Conservation (phyloP, 164 flowering plant species). For the Vitis cinerea region DNA sequence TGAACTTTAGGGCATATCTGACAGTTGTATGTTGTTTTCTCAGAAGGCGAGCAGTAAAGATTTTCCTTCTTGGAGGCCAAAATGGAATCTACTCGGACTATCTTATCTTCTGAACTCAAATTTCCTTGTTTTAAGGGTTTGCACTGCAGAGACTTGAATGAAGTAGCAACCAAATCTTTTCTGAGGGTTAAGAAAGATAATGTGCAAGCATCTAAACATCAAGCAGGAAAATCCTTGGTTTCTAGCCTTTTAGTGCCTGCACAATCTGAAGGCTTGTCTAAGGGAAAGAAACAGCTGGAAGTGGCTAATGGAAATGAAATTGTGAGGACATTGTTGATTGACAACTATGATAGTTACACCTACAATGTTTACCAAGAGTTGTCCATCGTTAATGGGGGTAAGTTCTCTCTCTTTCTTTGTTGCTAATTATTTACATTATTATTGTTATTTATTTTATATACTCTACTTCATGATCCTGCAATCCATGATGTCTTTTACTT, state of each 20-base stretch:
- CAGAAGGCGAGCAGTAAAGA: too few relatives aligned
- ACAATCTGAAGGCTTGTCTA: conserved; percentile 41
- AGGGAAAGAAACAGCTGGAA: conserved; percentile 30
- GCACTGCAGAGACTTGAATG: conserved; percentile 14
- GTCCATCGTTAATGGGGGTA: conserved; percentile 82
- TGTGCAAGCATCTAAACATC: conserved; percentile 11
- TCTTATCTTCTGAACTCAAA: conserved; percentile 30
- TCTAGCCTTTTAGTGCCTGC: conserved; percentile 52
- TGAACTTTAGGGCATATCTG: too few relatives aligned
- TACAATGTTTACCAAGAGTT: conserved; percentile 92
- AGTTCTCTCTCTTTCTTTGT: conserved; percentile 17
- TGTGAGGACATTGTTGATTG: conserved; percentile 90
- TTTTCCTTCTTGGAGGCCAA: neutral
- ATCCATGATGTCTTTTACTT: too few relatives aligned
- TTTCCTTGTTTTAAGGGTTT: conserved; percentile 25
- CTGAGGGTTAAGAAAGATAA: conserved; percentile 20
- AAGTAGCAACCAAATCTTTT: conserved; percentile 13
- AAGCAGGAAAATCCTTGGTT: conserved; percentile 23
- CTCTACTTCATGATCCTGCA: too few relatives aligned
- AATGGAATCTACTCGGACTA: conserved; percentile 31
- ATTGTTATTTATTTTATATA: too few relatives aligned
- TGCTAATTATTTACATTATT: neutral
- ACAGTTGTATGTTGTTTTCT: too few relatives aligned
- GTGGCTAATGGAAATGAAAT: conserved; percentile 37
- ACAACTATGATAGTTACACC: conserved; percentile 97